A percentile compares a stretch with the other conserved stretches of the same genome.
Conservation (phyloP, 257 asterid genomes). For the Anisodus acutangulus region DNA sequence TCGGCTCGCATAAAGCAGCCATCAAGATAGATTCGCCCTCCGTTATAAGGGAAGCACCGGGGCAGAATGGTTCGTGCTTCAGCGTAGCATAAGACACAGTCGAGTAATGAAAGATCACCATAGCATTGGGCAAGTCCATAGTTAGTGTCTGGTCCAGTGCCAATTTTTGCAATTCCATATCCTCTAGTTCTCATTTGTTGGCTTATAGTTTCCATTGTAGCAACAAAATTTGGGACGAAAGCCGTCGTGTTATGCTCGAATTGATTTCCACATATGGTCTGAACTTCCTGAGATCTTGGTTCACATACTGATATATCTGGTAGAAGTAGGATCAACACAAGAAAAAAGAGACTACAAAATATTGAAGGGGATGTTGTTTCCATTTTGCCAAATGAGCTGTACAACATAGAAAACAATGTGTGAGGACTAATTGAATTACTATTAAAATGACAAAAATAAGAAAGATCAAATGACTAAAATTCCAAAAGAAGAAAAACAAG, state of each 20-base stretch:
- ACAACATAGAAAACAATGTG: not conserved
- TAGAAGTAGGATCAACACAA: constrained; percentile 3
- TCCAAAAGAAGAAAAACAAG: no score
- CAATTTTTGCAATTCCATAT: not conserved
- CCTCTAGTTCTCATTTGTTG: constrained; percentile 20
- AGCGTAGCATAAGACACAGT: not conserved
- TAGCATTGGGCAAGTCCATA: constrained; percentile 25
- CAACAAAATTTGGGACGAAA: constrained; percentile 19
- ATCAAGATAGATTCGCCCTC: constrained; percentile 17
- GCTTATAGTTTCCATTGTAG: constrained; percentile 19
- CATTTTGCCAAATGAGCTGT: constrained; percentile 30
- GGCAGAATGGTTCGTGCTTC: not conserved
- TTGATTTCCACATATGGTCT: not conserved
- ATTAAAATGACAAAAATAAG: not conserved
- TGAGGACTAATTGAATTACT: not conserved
- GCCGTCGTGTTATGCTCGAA: not conserved
- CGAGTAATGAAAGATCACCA: constrained; percentile 11
- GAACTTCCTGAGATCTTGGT: not conserved
- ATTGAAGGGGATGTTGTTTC: not conserved
- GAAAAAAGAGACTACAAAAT: constrained; percentile 26
- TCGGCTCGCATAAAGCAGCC: not conserved
- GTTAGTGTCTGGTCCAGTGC: not conserved
- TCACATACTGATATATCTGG: not conserved
- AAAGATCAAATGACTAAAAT: no score
- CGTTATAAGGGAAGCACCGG: constrained; percentile 6